Percentiles rank a stretch among this genome's conserved stretches.
Conservation (phyloP, 345 rosid genomes). For the Dovyalis caffra region DNA sequence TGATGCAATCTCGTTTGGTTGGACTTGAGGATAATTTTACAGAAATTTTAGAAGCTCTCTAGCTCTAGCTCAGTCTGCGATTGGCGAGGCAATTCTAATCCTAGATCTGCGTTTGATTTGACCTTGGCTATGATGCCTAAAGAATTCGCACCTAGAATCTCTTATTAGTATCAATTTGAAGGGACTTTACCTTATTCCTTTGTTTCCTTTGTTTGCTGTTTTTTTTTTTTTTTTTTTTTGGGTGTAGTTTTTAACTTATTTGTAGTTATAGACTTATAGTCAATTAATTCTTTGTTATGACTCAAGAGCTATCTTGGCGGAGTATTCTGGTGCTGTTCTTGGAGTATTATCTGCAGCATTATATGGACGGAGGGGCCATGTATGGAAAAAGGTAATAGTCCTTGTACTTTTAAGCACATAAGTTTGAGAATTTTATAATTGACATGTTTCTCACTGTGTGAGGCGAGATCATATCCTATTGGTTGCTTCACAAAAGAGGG, state of each 20-base stretch:
- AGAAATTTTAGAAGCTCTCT: background rate
- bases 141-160: too few relatives aligned
- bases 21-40: background rate
- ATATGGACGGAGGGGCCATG: slow-evolving; percentile 68
- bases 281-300: slow-evolving; percentile 15
- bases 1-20: background rate
- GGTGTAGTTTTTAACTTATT: background rate
- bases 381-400: slow-evolving; percentile 87
- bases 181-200: too few relatives aligned
- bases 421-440: slow-evolving; percentile 2
- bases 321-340: slow-evolving; percentile 98
- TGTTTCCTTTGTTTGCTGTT: background rate
- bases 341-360: slow-evolving; percentile 91
- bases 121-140: too few relatives aligned
- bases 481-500: too few relatives aligned
- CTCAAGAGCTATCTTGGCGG: slow-evolving; percentile 78
- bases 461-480: background rate
- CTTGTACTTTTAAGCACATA: background rate
- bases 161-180: too few relatives aligned
- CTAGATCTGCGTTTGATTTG: too few relatives aligned
- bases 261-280: background rate
- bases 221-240: background rate
- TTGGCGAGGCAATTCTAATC: too few relatives aligned
- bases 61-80: too few relatives aligned
- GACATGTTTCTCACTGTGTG: background rate